Conservation (phyloP, 139 green algal genomes). For the Desmodesmus armatus region DNA sequence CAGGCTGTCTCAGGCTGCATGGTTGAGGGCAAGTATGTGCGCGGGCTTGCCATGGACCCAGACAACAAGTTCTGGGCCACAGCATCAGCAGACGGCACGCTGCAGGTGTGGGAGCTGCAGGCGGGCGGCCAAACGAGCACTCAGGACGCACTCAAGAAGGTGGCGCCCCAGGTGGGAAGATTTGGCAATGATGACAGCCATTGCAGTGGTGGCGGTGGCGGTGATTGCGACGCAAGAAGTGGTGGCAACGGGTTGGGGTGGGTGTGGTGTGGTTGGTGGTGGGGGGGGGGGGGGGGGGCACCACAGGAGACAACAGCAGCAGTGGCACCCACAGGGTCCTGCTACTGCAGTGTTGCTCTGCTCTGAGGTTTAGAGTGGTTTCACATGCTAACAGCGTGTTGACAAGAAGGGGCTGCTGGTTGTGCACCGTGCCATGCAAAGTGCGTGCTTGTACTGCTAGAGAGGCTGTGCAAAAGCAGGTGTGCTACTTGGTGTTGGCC, state of each 20-base stretch:
- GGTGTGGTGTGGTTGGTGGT: neutral
- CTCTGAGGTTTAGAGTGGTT: neutral
- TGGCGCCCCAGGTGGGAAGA: slow-evolving; percentile 50
- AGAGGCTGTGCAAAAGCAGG: too few relatives aligned
- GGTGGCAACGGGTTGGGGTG: neutral
- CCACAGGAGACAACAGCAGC: too few relatives aligned
- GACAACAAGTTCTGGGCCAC: slow-evolving; percentile 79
- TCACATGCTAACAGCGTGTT: too few relatives aligned
- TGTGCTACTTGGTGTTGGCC: too few relatives aligned
- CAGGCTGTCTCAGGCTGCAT: neutral
- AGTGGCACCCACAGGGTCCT: neutral
- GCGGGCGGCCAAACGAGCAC: slow-evolving; percentile 38
- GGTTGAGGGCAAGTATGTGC: slow-evolving; percentile 59
- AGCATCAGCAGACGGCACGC: slow-evolving; percentile 63
- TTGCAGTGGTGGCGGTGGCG: too few relatives aligned
- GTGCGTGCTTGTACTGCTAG: too few relatives aligned
- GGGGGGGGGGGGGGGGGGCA: too few relatives aligned
- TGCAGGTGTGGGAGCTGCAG: slow-evolving; percentile 74
- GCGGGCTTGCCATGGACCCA: slow-evolving; percentile 86
- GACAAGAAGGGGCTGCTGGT: too few relatives aligned
- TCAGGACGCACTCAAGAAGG: slow-evolving; percentile 48
- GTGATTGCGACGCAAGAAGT: neutral
- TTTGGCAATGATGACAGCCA: too few relatives aligned
- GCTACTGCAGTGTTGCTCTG: neutral
- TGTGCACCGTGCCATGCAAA: too few relatives aligned